phyloP scores from a whole-genome alignment of 1,284 basidiomycete species.

The Paramarasmius palmivorus region DNA sequence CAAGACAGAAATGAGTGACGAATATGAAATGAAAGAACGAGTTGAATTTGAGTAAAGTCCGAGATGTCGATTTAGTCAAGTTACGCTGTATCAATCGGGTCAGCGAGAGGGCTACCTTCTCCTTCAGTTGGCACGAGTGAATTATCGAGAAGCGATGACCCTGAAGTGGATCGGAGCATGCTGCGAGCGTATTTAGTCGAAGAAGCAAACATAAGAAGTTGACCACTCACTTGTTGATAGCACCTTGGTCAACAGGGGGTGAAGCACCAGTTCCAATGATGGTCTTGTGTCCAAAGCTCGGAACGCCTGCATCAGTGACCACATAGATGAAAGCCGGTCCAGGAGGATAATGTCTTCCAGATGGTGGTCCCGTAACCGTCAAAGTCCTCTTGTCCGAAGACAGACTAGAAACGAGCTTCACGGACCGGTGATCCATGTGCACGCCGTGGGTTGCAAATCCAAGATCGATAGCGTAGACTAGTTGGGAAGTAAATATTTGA shows the following conservation, averaged over 20 bases:
- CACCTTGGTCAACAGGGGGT: conserved; percentile 17
- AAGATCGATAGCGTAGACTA: conserved; percentile 39
- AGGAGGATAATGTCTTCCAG: conserved; percentile 46
- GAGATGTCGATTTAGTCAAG: neutral
- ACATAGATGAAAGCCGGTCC: conserved; percentile 59
- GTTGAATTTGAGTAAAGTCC: neutral
- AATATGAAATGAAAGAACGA: neutral
- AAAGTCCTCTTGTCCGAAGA: conserved; percentile 31
- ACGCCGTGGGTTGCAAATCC: conserved; percentile 53
- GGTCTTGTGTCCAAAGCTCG: conserved; percentile 18
- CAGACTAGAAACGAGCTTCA: conserved; percentile 37
- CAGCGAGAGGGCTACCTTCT: conserved; percentile 5
- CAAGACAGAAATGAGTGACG: neutral
- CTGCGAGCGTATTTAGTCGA: neutral
- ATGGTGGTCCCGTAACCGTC: conserved; percentile 41
- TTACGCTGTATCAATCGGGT: neutral
- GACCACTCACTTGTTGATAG: conserved; percentile 19
- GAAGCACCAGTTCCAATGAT: conserved; percentile 18
- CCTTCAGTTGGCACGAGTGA: neutral
- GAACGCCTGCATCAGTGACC: conserved; percentile 42
- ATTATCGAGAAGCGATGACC: neutral
- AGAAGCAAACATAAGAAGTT: conserved; percentile 22
- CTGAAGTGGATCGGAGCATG: conserved; percentile 1
- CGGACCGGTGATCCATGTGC: conserved; percentile 49
- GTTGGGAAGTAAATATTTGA: conserved; percentile 19